phyloP scores from a whole-genome alignment of 129 eudicot species.

The Glebionis coronaria region DNA sequence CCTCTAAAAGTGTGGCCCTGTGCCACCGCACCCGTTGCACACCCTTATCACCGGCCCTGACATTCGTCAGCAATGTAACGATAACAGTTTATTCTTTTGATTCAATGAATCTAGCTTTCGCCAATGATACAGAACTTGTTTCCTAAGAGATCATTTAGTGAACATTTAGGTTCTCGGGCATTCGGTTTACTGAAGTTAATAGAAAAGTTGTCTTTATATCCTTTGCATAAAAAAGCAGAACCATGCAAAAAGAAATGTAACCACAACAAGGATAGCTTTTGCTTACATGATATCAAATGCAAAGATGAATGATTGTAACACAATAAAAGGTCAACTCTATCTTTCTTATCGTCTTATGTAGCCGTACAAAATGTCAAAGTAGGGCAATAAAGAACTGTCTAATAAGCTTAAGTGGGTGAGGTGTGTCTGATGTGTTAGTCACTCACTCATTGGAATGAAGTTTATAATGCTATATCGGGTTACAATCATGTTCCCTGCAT shows the following conservation, averaged over 20 bases:
- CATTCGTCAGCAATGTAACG: no score
- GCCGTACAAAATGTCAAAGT: slow-evolving; percentile 26
- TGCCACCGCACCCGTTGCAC: no score
- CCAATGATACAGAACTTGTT: slow-evolving; percentile 6
- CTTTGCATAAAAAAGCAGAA: slow-evolving; percentile 15
- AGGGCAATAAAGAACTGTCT: slow-evolving; percentile 17
- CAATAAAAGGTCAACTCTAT: neutral
- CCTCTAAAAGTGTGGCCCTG: no score
- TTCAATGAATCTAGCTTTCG: no score
- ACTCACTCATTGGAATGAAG: slow-evolving; percentile 23
- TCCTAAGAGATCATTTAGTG: slow-evolving; percentile 14
- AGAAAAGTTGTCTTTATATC: neutral
- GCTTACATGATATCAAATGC: slow-evolving; percentile 21
- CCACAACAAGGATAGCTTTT: slow-evolving; percentile 6
- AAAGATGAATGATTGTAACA: slow-evolving; percentile 26
- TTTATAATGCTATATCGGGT: slow-evolving; percentile 16
- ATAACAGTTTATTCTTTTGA: no score
- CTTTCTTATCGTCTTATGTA: slow-evolving; percentile 12
- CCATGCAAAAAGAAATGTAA: slow-evolving; percentile 27
- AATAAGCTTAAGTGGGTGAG: slow-evolving; percentile 25
- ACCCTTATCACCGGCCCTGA: no score
- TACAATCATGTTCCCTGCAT: slow-evolving; percentile 22
- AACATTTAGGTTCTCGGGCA: neutral
- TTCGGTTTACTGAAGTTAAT: neutral
- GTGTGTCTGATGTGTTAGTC: slow-evolving; percentile 30